Evolutionary conservation across 2,329 filamentous ascomycete genomes (phyloP), one percentile per base, ranked within the genome.

Genomic region (Penicillium sp.): DNA sequence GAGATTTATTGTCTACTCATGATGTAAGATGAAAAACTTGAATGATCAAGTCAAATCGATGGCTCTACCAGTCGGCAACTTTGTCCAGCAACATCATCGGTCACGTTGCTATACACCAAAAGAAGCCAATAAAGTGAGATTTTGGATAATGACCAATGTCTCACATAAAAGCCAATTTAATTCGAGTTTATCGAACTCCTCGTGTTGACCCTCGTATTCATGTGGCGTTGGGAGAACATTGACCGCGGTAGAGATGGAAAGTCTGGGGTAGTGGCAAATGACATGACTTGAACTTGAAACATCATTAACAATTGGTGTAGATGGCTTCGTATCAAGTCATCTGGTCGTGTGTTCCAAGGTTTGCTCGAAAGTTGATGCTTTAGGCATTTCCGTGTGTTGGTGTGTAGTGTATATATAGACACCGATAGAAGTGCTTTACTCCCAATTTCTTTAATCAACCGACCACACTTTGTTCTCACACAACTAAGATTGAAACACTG

Each of bases 141-240:
- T 17, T 29, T 25, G 23, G 23, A n/a, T 21, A 12, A 33, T 42
- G 27, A 17, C 19, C n/a, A 8, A 43, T 63, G 61, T 63, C 59
- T 63, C 55, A 57, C 19, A 23, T n/a, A 13, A 27, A 52, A 51
- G 21, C 56, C 53, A 61, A 61, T 63, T 25, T 31, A 19, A 33
- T 38, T 38, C 5, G 6, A 48, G 17, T 31, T 29, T 15, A 13
- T 27, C 36, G 21, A 27, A 23, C 4, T 5, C n/a, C 52, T 48
- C 49, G 44, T 49, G 27, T 61, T 42, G 36, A 15, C 12, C 35
- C 53, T 59, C 59, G 55, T 59, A 62, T 62, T 61, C 15, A 33
- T 25, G 47, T 55, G 51, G 48, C 19, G 42, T 17, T n/a, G 29
- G 27, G 27, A 35, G 27, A 54, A 27, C 43, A 42, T 19, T 23